Base-by-base conservation (phyloP, 768 basidiomycete species). In the Suillus tomentosus region DNA sequence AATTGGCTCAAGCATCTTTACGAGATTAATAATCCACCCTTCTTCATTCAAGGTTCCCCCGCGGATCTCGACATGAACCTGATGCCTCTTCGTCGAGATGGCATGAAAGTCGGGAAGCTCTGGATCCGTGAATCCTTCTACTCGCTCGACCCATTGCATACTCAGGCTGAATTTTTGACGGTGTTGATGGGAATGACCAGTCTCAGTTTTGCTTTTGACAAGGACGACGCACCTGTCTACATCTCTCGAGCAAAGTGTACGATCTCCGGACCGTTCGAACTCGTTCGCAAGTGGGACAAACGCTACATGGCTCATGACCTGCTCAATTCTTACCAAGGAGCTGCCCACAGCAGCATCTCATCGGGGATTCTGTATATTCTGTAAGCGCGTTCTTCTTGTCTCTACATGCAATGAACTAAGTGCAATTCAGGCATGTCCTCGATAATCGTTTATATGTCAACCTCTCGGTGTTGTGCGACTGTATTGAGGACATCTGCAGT, bases 11-110 rank as follows among this genome's bases (percentile, higher is more conserved):
- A 66, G 5, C 77, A 74, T 36, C 71, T 89, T 0, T 82, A 86
- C 61, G 81, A 84, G 24, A 77, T 81, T 2, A 58, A 88, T 6
- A 77, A 81, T 64, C 87, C 88, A 3, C 70, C 82, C 1, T 77
- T 71, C 56, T 73, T 82, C 62, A 62, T 71, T n/a, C 74, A 86
- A 51, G 88, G 87, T 6, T 79, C 82, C 0, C 61, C 71, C 0
- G 70, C 78, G 0, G 66, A 74, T 50, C 70, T 86, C 0, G 73
- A 80, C 42, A 61, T 74, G 13, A 65, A 67, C 2, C 31, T 65
- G 13, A 81, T 85, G 36, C 81, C 81, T 0, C 79, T 82, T 62
- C 78, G 77, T 39, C 67, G 69, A 1, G 70, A 71, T 22, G 78
- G 74, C 5, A 72, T 81, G 2, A 68, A 71, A 6, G 72, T 80